These are phyloP conservation scores for Yarrowia bubula DNA, from an alignment of 805 yeast species.

Conservation along the genomic window DNA sequence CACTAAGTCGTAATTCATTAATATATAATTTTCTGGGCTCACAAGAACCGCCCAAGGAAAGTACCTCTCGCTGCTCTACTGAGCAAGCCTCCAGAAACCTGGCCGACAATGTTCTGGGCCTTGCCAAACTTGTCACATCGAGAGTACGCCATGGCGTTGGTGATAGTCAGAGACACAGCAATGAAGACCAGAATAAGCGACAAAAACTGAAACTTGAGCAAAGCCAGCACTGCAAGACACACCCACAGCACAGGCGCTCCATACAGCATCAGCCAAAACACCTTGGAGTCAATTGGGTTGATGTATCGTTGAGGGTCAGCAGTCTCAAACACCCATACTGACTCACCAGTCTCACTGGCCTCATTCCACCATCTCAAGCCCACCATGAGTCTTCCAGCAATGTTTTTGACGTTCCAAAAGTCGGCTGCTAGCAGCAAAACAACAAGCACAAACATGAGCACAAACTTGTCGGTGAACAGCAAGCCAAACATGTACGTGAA, in stretches of 20 bases:
- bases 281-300: constrained; percentile 87
- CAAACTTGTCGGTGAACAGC: constrained; percentile 62
- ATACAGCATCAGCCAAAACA: constrained; percentile 82
- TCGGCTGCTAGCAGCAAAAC: constrained; percentile 80
- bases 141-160: constrained; percentile 87
- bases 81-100: constrained; percentile 34
- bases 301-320: constrained; percentile 65
- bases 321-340: constrained; percentile 84
- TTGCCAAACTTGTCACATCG: constrained; percentile 89
- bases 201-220: constrained; percentile 72
- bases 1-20: constrained; percentile 8
- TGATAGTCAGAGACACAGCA: constrained; percentile 68
- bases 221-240: constrained; percentile 69
- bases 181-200: constrained; percentile 51
- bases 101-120: constrained; percentile 63
- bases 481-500: constrained; percentile 68
- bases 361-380: constrained; percentile 98
- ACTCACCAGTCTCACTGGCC: constrained; percentile 58
- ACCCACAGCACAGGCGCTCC: constrained; percentile 74
- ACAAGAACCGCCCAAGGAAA: constrained; percentile 1
- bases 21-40: background rate
- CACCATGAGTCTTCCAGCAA: constrained; percentile 83
- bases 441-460: constrained; percentile 74
- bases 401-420: constrained; percentile 91
- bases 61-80: constrained; percentile 5